Evolutionary conservation across 2,329 filamentous ascomycete genomes (phyloP).

Genomic region (Bimuria novae-zelandiae): DNA sequence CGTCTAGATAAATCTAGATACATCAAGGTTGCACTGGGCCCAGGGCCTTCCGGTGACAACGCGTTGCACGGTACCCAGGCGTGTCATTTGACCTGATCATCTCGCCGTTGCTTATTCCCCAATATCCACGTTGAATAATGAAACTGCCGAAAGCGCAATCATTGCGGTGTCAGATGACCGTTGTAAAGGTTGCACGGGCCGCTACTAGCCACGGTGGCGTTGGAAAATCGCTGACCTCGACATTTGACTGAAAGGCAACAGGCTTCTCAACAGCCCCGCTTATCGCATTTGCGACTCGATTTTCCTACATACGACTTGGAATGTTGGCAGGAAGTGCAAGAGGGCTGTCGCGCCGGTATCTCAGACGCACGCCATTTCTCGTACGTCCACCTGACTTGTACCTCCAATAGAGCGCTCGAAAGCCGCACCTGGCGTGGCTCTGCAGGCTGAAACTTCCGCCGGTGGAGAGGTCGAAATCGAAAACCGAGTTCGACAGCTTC

Average conservation of each 20-base stretch:
- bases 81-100: slow-evolving; percentile 10
- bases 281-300: neutral
- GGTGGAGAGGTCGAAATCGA: slow-evolving; percentile 4
- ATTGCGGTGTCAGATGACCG: slow-evolving; percentile 29
- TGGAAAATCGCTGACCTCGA: slow-evolving; percentile 23
- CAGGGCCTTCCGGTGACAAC: neutral
- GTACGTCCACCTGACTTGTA: slow-evolving; percentile 25
- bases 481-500: neutral
- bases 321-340: slow-evolving; percentile 18
- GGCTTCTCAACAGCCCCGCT: slow-evolving; percentile 11
- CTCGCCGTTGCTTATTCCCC: neutral
- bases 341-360: slow-evolving; percentile 20
- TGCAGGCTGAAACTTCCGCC: too few relatives aligned
- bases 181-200: slow-evolving; percentile 8
- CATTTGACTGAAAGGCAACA: slow-evolving; percentile 25
- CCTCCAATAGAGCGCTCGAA: slow-evolving; percentile 9
- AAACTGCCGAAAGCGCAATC: slow-evolving; percentile 2
- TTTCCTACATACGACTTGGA: slow-evolving; percentile 6
- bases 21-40: neutral
- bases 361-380: slow-evolving; percentile 28
- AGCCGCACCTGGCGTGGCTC: neutral
- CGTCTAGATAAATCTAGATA: neutral
- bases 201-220: slow-evolving; percentile 22
- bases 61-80: neutral
- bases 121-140: neutral